Evolutionary conservation across 306 rosid species (phyloP), one percentile per base, ranked within the genome.

Genomic region (Crataegus laevigata): DNA sequence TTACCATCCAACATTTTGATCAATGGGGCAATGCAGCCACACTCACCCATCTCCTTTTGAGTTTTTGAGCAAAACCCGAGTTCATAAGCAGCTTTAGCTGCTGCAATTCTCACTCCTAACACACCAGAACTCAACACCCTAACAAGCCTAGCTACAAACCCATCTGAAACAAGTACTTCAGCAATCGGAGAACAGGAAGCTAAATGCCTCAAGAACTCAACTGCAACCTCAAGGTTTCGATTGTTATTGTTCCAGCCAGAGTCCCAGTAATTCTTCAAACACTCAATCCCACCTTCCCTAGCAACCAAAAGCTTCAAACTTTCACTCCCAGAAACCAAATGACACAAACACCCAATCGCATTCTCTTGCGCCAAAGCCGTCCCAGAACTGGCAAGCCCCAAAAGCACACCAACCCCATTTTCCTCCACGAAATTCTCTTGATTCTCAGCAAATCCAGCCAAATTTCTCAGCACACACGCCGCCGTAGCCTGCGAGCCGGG

Each of bases 1-100:
- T 94, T 94, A 21, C 97, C 99, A 78, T 94, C 99, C 75, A 94
- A 42, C 99, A 94, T 92, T 76, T 82, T 92, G 30, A 92, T 85
- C 81, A 94, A 69, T 66, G 80, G 83, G 18, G 57, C 57, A 76
- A 92, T 80, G 65, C 88, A 85, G 6, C 96, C 99, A 70, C 84
- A 75, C 29, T 92, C 97, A 40, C 97, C 99, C 81, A 92, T 83
- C 78, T 92, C 97, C 77, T 90, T 94, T 74, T 89, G 83, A 6
- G 91, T 78, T 60, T 77, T 91, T 0, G 87, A 74, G 75, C 91
- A 81, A 24, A 81, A 82, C n/a, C 96, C 96, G 29, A 94, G 78
- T 63, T 88, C 96, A 58, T 87, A 58, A 73, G 83, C 91, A 2
- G 92, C 93, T 52, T 85, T 79, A 29, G 93, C 96, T 2, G 90